These are phyloP conservation scores for Massariosphaeria phaeospora DNA, from an alignment of 495 filamentous ascomycete species.

Conservation along the genomic window DNA sequence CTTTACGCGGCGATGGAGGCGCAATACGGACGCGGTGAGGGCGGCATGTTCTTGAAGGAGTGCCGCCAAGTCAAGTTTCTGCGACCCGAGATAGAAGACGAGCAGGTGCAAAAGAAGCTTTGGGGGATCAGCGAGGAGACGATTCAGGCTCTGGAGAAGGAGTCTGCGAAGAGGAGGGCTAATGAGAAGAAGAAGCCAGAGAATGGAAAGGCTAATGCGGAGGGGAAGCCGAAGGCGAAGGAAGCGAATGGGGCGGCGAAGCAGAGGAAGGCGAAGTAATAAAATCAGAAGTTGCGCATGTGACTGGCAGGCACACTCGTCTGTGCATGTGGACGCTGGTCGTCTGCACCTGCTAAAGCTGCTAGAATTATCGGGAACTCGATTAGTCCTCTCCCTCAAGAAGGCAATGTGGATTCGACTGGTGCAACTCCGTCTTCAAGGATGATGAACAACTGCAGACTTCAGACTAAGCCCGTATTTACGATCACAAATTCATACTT, in stretches of 20 bases:
- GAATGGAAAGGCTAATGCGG: conserved; percentile 30
- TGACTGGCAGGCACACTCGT: too few relatives aligned
- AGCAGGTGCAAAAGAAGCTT: conserved; percentile 69
- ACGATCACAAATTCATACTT: too few relatives aligned
- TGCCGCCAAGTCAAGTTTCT: conserved; percentile 69
- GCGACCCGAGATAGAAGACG: conserved; percentile 70
- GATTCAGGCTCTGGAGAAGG: conserved; percentile 77
- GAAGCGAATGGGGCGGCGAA: conserved; percentile 1
- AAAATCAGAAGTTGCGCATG: too few relatives aligned
- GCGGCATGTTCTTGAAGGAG: conserved; percentile 79
- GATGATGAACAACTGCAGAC: too few relatives aligned
- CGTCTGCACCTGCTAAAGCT: too few relatives aligned
- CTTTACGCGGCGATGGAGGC: conserved; percentile 80
- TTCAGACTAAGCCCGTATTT: too few relatives aligned
- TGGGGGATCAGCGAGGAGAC: conserved; percentile 86
- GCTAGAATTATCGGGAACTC: too few relatives aligned
- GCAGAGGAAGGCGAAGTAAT: conserved; percentile 3
- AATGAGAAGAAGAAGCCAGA: conserved; percentile 62
- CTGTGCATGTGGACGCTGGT: too few relatives aligned
- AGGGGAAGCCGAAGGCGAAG: background rate
- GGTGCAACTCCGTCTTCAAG: too few relatives aligned
- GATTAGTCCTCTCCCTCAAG: too few relatives aligned
- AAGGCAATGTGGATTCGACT: too few relatives aligned
- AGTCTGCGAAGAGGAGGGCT: conserved; percentile 62
- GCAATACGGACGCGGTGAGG: conserved; percentile 54